Conservation (phyloP, 805 yeast species). For the Lachancea lanzarotensis region DNA sequence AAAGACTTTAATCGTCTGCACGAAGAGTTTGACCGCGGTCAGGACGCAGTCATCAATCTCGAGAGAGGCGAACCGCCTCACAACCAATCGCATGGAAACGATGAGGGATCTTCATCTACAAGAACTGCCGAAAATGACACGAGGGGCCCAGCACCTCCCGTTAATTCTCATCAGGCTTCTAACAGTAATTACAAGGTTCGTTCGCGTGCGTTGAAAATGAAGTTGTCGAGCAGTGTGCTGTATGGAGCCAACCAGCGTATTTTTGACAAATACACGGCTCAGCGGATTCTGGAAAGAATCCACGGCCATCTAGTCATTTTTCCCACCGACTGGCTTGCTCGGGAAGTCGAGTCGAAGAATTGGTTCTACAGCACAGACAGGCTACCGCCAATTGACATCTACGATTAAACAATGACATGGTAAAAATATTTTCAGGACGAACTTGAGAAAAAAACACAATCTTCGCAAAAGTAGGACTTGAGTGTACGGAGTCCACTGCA, state of each 20-base stretch:
- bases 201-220: slow-evolving; percentile 25
- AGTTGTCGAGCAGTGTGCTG: slow-evolving; percentile 26
- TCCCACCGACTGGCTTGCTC: slow-evolving; percentile 84
- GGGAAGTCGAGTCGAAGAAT: slow-evolving; percentile 83
- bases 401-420: slow-evolving; percentile 42
- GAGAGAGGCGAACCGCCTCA: slow-evolving; percentile 15
- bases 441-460: not conserved
- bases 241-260: slow-evolving; percentile 40
- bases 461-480: too few species aligned
- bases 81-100: not conserved
- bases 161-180: too few species aligned
- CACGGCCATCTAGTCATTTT: slow-evolving; percentile 88
- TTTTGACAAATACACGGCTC: slow-evolving; percentile 71
- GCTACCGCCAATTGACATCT: slow-evolving; percentile 91
- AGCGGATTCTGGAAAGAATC: slow-evolving; percentile 58
- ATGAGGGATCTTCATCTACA: not conserved
- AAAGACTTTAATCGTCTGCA: slow-evolving; percentile 58
- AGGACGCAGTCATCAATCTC: slow-evolving; percentile 26
- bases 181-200: slow-evolving; percentile 8
- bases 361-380: slow-evolving; percentile 95
- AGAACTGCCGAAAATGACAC: slow-evolving; percentile 1
- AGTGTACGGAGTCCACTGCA: too few species aligned
- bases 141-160: not conserved
- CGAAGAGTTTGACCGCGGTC: slow-evolving; percentile 44
- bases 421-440: not conserved